Conservation (phyloP, 1,139 yeast genomes). For the Ogataea hybrid region DNA sequence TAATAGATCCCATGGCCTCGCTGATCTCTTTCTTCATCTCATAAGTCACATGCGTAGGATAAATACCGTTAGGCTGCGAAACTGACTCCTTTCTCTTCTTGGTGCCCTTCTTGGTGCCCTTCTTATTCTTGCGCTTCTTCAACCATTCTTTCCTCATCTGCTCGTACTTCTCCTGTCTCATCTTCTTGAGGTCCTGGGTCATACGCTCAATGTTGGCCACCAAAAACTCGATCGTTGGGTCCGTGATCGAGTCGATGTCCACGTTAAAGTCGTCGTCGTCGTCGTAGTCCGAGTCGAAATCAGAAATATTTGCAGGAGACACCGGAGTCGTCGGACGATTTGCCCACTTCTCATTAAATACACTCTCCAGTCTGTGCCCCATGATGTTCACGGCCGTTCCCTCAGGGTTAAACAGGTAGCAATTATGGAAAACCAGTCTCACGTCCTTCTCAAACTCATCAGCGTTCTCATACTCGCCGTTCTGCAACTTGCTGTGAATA, state of each 20-base stretch:
- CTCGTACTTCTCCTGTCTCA: conserved; percentile 59
- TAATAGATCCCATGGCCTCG: too few species aligned
- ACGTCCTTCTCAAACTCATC: conserved; percentile 83
- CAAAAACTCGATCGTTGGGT: conserved; percentile 85
- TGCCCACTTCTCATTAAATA: conserved; percentile 86
- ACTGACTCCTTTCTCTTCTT: conserved; percentile 20
- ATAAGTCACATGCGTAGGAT: conserved; percentile 63
- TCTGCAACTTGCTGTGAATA: conserved; percentile 71
- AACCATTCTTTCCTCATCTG: conserved; percentile 48
- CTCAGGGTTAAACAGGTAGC: conserved; percentile 91
- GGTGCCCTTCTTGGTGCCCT: conserved; percentile 23
- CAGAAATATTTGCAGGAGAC: conserved; percentile 48
- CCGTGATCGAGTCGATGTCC: conserved; percentile 75
- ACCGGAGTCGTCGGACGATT: conserved; percentile 81
- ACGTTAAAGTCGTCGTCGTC: conserved; percentile 59
- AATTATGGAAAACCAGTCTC: conserved; percentile 78
- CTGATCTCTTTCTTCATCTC: too few species aligned
- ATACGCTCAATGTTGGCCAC: conserved; percentile 84
- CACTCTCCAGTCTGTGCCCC: conserved; percentile 88
- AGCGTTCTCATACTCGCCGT: conserved; percentile 85
- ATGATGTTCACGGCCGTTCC: conserved; percentile 93
- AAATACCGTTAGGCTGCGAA: conserved; percentile 19
- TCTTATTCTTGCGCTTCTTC: conserved; percentile 45
- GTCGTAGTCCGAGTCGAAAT: conserved; percentile 40
- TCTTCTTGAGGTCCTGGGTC: conserved; percentile 78